Conservation (phyloP, 2,329 filamentous ascomycete species). For the Fusarium keratoplasticum region DNA sequence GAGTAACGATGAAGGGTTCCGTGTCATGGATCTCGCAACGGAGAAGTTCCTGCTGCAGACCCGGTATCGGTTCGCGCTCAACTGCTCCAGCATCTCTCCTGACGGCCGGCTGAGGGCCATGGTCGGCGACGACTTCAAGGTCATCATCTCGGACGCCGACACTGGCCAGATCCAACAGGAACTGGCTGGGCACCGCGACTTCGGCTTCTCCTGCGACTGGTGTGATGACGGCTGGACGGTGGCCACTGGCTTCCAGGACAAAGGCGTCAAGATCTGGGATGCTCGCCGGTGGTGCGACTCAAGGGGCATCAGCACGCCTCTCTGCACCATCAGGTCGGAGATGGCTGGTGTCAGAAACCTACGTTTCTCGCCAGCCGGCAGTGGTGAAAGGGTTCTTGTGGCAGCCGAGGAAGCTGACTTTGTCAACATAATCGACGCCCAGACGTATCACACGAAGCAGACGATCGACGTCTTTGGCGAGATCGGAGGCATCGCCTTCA, state of each 20-base stretch:
- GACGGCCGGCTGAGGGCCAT: conserved; percentile 78
- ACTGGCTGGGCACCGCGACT: conserved; percentile 75
- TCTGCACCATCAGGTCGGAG: conserved; percentile 70
- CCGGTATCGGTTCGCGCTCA: conserved; percentile 71
- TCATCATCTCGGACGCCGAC: conserved; percentile 77
- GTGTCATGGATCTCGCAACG: conserved; percentile 68
- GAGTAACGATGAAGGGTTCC: conserved; percentile 71
- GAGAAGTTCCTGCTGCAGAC: conserved; percentile 67
- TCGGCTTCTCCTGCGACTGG: conserved; percentile 83
- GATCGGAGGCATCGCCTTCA: conserved; percentile 75
- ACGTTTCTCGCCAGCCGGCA: conserved; percentile 78
- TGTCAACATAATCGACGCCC: conserved; percentile 76
- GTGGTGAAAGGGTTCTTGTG: conserved; percentile 74
- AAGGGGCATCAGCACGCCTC: conserved; percentile 58
- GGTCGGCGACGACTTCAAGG: conserved; percentile 75
- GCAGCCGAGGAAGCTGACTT: conserved; percentile 82
- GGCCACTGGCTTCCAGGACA: conserved; percentile 83
- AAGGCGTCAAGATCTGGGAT: conserved; percentile 79
- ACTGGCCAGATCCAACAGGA: conserved; percentile 68
- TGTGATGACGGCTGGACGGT: conserved; percentile 80
- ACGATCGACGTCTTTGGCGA: conserved; percentile 81
- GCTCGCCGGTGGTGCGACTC: conserved; percentile 74
- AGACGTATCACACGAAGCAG: conserved; percentile 73
- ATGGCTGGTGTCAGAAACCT: conserved; percentile 77
- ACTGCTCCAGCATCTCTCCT: conserved; percentile 79